Evolutionary conservation across 495 filamentous ascomycete genomes (phyloP).

Genomic region (Lophiotrema nucula): DNA sequence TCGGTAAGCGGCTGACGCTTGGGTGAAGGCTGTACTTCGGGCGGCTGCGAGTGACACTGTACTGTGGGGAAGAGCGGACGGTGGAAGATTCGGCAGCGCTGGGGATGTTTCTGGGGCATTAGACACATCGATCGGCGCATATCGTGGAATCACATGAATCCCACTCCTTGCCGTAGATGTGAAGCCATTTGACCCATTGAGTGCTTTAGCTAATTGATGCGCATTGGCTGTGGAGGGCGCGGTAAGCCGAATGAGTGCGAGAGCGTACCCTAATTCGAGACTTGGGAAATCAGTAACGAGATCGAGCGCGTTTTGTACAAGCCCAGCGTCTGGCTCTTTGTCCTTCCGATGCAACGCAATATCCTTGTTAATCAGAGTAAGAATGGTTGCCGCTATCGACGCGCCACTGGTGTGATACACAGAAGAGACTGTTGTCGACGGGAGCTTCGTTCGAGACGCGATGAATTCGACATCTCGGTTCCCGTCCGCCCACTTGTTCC

Average conservation of each 20-base stretch:
- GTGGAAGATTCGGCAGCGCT: slow-evolving; percentile 8
- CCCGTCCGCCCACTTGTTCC: slow-evolving; percentile 58
- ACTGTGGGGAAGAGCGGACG: slow-evolving; percentile 8
- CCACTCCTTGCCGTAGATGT: slow-evolving; percentile 2
- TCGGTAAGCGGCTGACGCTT: slow-evolving; percentile 62
- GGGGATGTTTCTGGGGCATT: slow-evolving; percentile 3
- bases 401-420: slow-evolving; percentile 62
- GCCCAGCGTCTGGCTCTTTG: slow-evolving; percentile 41
- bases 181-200: slow-evolving; percentile 36
- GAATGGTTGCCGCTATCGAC: slow-evolving; percentile 57
- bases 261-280: slow-evolving; percentile 46
- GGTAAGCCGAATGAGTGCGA: slow-evolving; percentile 55
- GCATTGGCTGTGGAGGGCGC: slow-evolving; percentile 55
- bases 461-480: slow-evolving; percentile 62
- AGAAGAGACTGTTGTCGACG: slow-evolving; percentile 54
- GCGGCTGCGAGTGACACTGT: slow-evolving; percentile 41
- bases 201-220: slow-evolving; percentile 58
- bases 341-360: slow-evolving; percentile 38
- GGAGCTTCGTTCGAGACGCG: slow-evolving; percentile 48
- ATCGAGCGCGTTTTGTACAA: slow-evolving; percentile 52
- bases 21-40: slow-evolving; percentile 51
- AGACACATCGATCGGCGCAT: slow-evolving; percentile 36
- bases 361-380: slow-evolving; percentile 48
- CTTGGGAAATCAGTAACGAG: slow-evolving; percentile 54
- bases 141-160: slow-evolving; percentile 44